Base-by-base conservation (phyloP, 768 basidiomycete species). In the Pleurotus sapidus region DNA sequence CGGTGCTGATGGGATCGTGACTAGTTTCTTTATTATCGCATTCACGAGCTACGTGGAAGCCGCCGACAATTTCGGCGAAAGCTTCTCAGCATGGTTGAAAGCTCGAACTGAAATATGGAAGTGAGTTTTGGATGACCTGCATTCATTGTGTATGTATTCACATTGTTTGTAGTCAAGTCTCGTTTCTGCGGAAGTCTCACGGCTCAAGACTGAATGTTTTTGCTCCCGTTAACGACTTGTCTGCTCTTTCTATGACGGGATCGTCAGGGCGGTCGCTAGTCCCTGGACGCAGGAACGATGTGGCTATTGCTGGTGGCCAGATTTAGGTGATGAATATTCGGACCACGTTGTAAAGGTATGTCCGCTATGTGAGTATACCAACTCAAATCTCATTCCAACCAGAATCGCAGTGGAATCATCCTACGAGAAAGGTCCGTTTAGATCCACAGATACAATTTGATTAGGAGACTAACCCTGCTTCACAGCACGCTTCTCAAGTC, bases 311-410 rank as follows among this genome's bases (percentile, higher is more conserved):
- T 18, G 93, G 93, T 8, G 93, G 92, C 0, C 91, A 89, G 66
- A 84, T 97, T 75, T 95, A 1, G 96, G 94, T 4, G 95, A 98
- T 67, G 97, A 99, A 69, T 98, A 93, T 76, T 93, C 93, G 2
- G 90, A 92, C 42, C 92, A 95, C 68, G 93, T 98, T 46, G 86
- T 99, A 30, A 89, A 89, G 79, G 92, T 91, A 57, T 25, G 77
- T 46, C 9, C 8, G 8, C 30, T 34, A 34, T 3, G 9, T 34
- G 30, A 20, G 20, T 20, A 20, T 20, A 20, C 20, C 20, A 20
- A 20, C 46, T 49, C 34, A 14, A 42, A 18, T 11, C 1, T 45
- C 51, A 2, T n/a, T 42, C 47, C 47, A 58, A 43, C 57, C 64
- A 95, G 87, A 91, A 95, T 66, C 89, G 97, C 9, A 88, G 85